Conservation (phyloP, 169 alveolate genomes). For the Eimeria maxima region DNA sequence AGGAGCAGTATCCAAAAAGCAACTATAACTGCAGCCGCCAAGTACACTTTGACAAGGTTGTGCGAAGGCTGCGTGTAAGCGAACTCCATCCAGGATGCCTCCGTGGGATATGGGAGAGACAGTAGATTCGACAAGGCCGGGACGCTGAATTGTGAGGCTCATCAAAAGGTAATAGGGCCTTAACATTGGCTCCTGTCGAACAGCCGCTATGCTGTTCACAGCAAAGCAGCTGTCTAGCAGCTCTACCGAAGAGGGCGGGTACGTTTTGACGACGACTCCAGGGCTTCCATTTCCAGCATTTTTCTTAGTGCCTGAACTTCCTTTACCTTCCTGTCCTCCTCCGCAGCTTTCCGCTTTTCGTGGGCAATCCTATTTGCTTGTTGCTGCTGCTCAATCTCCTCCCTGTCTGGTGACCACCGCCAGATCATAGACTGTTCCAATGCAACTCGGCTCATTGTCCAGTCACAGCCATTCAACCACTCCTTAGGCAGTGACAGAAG, state of each 20-base stretch:
- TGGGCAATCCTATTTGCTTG: not conserved
- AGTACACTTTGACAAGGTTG: not conserved
- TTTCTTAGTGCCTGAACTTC: conserved; percentile 2
- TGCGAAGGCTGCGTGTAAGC: not conserved
- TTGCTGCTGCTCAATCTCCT: conserved; percentile 38
- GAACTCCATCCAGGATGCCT: not conserved
- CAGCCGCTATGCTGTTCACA: no score
- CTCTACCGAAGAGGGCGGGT: not conserved
- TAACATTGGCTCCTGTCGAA: not conserved
- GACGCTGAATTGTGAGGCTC: not conserved
- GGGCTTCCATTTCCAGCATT: conserved; percentile 57
- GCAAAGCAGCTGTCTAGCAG: not conserved
- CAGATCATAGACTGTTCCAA: conserved; percentile 21
- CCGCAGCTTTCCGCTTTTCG: conserved; percentile 28
- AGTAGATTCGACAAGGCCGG: not conserved
- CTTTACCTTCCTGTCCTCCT: not conserved
- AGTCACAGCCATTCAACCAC: not conserved
- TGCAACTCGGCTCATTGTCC: conserved; percentile 36
- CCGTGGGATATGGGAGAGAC: no score
- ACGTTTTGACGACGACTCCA: conserved; percentile 35
- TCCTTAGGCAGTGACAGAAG: conserved; percentile 14
- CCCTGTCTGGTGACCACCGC: conserved; percentile 68
- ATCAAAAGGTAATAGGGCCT: not conserved
- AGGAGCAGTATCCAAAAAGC: not conserved
- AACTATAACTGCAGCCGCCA: not conserved